Evolutionary conservation across 805 yeast species (phyloP).

Genomic region (Isabelozyma rhagii): DNA sequence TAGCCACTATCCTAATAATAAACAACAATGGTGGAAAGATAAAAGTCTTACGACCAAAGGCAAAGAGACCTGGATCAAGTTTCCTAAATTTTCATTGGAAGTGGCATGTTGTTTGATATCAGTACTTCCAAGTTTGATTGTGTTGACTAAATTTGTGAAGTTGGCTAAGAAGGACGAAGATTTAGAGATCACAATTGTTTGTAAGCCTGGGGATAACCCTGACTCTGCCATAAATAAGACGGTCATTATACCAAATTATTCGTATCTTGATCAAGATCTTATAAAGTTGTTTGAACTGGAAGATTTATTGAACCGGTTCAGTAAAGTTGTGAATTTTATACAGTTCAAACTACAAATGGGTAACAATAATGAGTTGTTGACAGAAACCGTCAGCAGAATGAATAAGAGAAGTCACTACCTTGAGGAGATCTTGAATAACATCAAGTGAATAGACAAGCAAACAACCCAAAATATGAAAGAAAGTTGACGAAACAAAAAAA

Average conservation of each 20-base stretch:
- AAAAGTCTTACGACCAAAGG: slow-evolving; percentile 3
- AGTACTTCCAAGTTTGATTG: slow-evolving; percentile 14
- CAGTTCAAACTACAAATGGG: slow-evolving; percentile 8
- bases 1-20: slow-evolving; percentile 1
- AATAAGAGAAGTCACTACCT: slow-evolving; percentile 14
- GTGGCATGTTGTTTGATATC: slow-evolving; percentile 12
- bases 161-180: slow-evolving; percentile 3
- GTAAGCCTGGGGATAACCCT: too few relatives aligned
- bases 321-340: slow-evolving; percentile 9
- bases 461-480: neutral
- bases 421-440: slow-evolving; percentile 12
- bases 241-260: neutral
- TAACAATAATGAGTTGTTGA: slow-evolving; percentile 3
- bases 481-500: too few relatives aligned
- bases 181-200: neutral
- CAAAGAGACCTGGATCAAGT: slow-evolving; percentile 16
- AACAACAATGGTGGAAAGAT: slow-evolving; percentile 12
- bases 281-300: slow-evolving; percentile 4
- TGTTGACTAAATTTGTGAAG: slow-evolving; percentile 11
- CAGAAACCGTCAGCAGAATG: slow-evolving; percentile 13
- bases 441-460: neutral
- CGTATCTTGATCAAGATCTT: neutral
- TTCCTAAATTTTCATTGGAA: slow-evolving; percentile 12
- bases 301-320: slow-evolving; percentile 7
- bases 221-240: neutral